phyloP scores from a whole-genome alignment of 306 rosid species.

The Pachyrhizus erosus region DNA sequence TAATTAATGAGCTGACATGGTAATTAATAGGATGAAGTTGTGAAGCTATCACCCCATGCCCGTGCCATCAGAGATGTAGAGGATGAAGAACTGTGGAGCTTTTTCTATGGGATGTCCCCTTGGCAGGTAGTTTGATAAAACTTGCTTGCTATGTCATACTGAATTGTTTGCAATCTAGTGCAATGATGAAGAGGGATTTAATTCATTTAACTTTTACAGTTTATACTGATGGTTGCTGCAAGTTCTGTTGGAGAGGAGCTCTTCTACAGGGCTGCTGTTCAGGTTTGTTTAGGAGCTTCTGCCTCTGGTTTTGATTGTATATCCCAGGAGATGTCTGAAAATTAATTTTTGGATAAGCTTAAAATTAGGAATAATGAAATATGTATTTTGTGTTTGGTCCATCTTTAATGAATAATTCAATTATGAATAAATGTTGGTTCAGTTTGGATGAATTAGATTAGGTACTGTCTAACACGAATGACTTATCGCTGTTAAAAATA shows the following conservation, averaged over 20 bases:
- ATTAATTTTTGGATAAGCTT: background rate
- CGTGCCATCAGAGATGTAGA: constrained; percentile 98
- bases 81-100: constrained; percentile 93
- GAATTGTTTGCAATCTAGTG: constrained; percentile 32
- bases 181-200: constrained; percentile 28
- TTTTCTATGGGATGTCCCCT: constrained; percentile 98
- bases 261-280: constrained; percentile 97
- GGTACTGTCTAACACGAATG: constrained; percentile 9
- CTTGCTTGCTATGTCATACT: constrained; percentile 20
- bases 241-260: constrained; percentile 99
- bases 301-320: constrained; percentile 20
- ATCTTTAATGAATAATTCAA: constrained; percentile 6
- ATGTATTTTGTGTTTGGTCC: background rate
- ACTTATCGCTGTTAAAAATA: background rate
- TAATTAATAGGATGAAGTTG: constrained; percentile 84
- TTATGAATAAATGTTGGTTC: constrained; percentile 3
- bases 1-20: constrained; percentile 31
- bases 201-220: constrained; percentile 55
- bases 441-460: constrained; percentile 11
- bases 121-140: constrained; percentile 72
- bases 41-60: constrained; percentile 94
- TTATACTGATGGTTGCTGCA: constrained; percentile 90
- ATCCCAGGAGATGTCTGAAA: constrained; percentile 6
- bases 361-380: constrained; percentile 3
- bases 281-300: constrained; percentile 64